Conservation (phyloP, 805 yeast genomes). For the Wickerhamiella azymoides region DNA sequence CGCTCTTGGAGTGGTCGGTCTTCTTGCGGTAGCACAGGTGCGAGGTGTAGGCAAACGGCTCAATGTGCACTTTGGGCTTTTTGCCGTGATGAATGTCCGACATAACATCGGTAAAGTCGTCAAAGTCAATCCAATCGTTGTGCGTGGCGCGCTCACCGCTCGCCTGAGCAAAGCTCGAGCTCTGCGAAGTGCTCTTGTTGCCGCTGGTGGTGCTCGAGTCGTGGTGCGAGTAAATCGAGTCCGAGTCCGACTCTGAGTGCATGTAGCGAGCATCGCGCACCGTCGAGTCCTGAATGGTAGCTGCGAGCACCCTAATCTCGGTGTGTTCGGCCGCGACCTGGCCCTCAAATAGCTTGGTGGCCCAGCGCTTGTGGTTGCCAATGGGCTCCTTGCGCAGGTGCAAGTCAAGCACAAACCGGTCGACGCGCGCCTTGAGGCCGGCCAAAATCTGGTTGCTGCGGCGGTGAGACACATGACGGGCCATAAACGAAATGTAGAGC, state of each 20-base stretch:
- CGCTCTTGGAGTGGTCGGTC: slow-evolving; percentile 34
- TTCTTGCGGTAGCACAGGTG: slow-evolving; percentile 55
- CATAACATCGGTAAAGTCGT: slow-evolving; percentile 65
- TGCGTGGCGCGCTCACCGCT: slow-evolving; percentile 8
- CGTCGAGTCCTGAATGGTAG: slow-evolving; percentile 46
- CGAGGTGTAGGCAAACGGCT: slow-evolving; percentile 56
- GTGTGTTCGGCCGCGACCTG: slow-evolving; percentile 56
- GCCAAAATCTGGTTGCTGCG: slow-evolving; percentile 33
- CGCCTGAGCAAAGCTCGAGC: slow-evolving; percentile 9
- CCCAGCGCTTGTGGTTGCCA: slow-evolving; percentile 28
- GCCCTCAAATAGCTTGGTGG: slow-evolving; percentile 47
- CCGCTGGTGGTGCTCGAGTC: slow-evolving; percentile 5
- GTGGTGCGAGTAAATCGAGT: slow-evolving; percentile 4
- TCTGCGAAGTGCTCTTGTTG: slow-evolving; percentile 14
- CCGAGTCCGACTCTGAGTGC: slow-evolving; percentile 15
- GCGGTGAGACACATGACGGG: slow-evolving; percentile 32
- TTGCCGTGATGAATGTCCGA: slow-evolving; percentile 16
- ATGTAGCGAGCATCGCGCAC: slow-evolving; percentile 20
- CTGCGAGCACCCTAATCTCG: slow-evolving; percentile 54
- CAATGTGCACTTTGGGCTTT: slow-evolving; percentile 32
- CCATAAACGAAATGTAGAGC: slow-evolving; percentile 59
- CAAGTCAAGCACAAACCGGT: slow-evolving; percentile 44
- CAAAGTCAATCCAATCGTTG: slow-evolving; percentile 53
- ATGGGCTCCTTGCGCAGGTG: slow-evolving; percentile 41
- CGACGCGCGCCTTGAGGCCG: slow-evolving; percentile 56